Conservation (phyloP, 352 stramenopile species). For the Pythium phragmiticola region DNA sequence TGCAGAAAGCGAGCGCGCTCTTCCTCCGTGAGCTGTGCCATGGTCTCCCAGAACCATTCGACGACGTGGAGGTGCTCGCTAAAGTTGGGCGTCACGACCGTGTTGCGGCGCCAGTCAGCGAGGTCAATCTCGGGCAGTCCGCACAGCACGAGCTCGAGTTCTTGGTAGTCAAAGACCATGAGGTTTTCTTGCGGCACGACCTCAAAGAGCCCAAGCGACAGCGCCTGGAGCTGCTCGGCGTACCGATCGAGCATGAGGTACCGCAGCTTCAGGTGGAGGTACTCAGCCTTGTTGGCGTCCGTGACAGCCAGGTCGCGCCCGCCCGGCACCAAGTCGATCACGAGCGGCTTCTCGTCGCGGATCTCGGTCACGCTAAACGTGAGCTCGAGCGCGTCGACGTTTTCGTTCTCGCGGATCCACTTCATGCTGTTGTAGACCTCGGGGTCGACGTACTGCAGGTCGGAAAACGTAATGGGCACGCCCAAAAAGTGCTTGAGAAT, state of each 20-base stretch:
- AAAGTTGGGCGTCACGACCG: slow-evolving; percentile 51
- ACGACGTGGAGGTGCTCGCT: slow-evolving; percentile 45
- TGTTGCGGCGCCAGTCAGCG: slow-evolving; percentile 86
- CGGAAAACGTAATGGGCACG: slow-evolving; percentile 79
- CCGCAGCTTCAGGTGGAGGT: slow-evolving; percentile 91
- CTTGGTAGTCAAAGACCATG: slow-evolving; percentile 98
- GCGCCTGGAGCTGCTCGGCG: slow-evolving; percentile 85
- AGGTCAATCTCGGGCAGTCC: slow-evolving; percentile 88
- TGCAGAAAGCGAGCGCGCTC: slow-evolving; percentile 82
- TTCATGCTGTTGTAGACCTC: slow-evolving; percentile 79
- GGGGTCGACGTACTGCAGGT: slow-evolving; percentile 77
- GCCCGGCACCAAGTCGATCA: slow-evolving; percentile 58
- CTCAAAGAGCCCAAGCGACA: slow-evolving; percentile 94
- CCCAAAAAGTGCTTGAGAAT: slow-evolving; percentile 83
- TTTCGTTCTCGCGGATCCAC: slow-evolving; percentile 68
- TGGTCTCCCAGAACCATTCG: slow-evolving; percentile 79
- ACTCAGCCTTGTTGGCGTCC: slow-evolving; percentile 96
- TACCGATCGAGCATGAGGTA: slow-evolving; percentile 96
- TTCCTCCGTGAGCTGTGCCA: slow-evolving; percentile 56
- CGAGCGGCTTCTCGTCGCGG: slow-evolving; percentile 51
- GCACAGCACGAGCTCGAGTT: slow-evolving; percentile 90
- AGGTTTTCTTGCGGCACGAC: slow-evolving; percentile 95
- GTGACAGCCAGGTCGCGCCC: slow-evolving; percentile 83
- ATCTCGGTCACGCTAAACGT: slow-evolving; percentile 77
- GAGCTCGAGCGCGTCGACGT: slow-evolving; percentile 63